Evolutionary conservation across 2,329 filamentous ascomycete species (phyloP).

Genomic region (Cordyceps tenuipes): DNA sequence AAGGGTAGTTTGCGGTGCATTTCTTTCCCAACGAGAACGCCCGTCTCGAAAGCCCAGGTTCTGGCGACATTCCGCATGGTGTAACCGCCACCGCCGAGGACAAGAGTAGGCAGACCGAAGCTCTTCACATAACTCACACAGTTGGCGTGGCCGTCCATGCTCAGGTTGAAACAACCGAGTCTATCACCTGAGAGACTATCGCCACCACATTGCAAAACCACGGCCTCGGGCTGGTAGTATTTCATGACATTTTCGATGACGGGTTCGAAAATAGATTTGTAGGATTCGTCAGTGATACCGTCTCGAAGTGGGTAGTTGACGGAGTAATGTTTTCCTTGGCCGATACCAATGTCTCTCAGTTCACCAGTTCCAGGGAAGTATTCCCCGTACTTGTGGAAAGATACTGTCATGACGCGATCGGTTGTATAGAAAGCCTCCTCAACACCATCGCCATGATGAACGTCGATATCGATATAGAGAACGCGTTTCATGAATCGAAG

Average conservation of each 20-base stretch:
- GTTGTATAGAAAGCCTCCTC: slow-evolving; percentile 92
- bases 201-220: slow-evolving; percentile 92
- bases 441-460: slow-evolving; percentile 88
- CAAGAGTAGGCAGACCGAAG: slow-evolving; percentile 76
- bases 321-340: slow-evolving; percentile 79
- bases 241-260: slow-evolving; percentile 80
- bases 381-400: slow-evolving; percentile 94
- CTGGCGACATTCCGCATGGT: slow-evolving; percentile 95
- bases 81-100: slow-evolving; percentile 92
- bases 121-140: slow-evolving; percentile 89
- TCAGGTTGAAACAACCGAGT: slow-evolving; percentile 93
- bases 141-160: slow-evolving; percentile 90
- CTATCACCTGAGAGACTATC: slow-evolving; percentile 92
- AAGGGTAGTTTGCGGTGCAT: slow-evolving; percentile 81
- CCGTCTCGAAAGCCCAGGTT: slow-evolving; percentile 96
- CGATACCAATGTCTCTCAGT: slow-evolving; percentile 77
- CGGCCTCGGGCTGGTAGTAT: slow-evolving; percentile 81
- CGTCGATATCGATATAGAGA: slow-evolving; percentile 95
- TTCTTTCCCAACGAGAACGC: slow-evolving; percentile 73
- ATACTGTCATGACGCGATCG: slow-evolving; percentile 86
- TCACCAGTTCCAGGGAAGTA: slow-evolving; percentile 93
- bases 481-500: slow-evolving; percentile 86
- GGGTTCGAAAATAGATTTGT: slow-evolving; percentile 86
- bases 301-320: slow-evolving; percentile 89
- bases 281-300: slow-evolving; percentile 82